Conservation (phyloP, 2,329 filamentous ascomycete species). For the Botrytis paeoniae region DNA sequence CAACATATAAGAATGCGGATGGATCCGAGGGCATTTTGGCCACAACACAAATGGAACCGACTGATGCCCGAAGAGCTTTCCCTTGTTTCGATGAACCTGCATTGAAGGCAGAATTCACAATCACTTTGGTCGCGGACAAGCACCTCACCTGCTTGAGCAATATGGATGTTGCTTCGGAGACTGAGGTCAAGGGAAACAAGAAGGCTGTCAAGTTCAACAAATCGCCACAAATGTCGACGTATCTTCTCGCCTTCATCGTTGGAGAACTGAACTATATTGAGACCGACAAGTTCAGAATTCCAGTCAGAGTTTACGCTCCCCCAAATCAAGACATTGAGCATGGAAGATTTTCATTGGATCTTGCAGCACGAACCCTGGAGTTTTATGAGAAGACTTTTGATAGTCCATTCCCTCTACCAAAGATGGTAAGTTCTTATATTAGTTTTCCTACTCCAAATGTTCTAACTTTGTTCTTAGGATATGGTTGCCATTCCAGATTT, state of each 20-base stretch:
- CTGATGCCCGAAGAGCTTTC: constrained; percentile 87
- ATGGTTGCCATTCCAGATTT: constrained; percentile 97
- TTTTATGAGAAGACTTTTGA: constrained; percentile 97
- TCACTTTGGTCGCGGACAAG: constrained; percentile 88
- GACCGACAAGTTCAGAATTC: constrained; percentile 85
- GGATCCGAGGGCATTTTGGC: constrained; percentile 80
- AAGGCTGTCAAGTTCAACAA: constrained; percentile 91
- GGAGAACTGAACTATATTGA: constrained; percentile 93
- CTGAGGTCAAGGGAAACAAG: constrained; percentile 63
- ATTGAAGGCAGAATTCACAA: constrained; percentile 87
- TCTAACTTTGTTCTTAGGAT: constrained; percentile 45
- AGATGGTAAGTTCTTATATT: constrained; percentile 55
- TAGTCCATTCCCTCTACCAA: constrained; percentile 80
- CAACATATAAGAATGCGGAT: constrained; percentile 81
- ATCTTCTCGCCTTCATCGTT: constrained; percentile 89
- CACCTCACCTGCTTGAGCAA: constrained; percentile 90
- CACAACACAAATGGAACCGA: constrained; percentile 94
- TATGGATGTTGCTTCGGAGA: constrained; percentile 87
- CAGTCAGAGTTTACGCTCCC: constrained; percentile 90
- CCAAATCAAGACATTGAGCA: constrained; percentile 87
- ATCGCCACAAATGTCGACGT: constrained; percentile 93
- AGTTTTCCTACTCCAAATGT: not conserved
- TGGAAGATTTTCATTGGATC: constrained; percentile 83
- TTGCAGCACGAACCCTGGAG: constrained; percentile 82
- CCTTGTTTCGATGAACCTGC: constrained; percentile 96